A percentile compares a stretch with the other conserved stretches of the same genome.
Evolutionary conservation across 176 grass and related monocot genomes (phyloP).

Genomic region (Avena atlantica): DNA sequence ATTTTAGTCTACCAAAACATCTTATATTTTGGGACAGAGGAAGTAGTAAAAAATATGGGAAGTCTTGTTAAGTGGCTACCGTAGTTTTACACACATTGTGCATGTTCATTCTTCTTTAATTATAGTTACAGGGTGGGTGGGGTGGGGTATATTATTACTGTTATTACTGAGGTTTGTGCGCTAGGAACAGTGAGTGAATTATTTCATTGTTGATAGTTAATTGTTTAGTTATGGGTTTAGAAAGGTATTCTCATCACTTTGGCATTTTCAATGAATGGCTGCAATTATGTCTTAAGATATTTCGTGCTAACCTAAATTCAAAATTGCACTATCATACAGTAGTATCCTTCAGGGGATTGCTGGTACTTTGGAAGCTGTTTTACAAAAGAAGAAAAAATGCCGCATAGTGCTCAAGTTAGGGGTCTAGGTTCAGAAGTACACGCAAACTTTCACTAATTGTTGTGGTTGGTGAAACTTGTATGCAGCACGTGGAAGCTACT

Average conservation of each 20-base stretch:
- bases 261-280: background rate
- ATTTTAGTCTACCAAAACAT: too few species aligned
- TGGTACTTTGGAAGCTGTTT: background rate
- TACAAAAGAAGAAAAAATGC: background rate
- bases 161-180: background rate
- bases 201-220: background rate
- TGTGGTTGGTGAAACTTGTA: conserved; percentile 10
- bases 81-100: too few species aligned
- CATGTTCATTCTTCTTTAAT: too few species aligned
- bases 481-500: background rate
- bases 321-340: background rate
- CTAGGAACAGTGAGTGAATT: background rate
- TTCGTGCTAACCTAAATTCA: background rate
- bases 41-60: too few species aligned
- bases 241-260: background rate
- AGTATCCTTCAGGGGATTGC: background rate
- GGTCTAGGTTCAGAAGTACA: background rate
- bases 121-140: too few species aligned
- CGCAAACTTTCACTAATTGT: background rate
- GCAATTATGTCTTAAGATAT: background rate
- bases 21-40: too few species aligned
- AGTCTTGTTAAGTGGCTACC: too few species aligned
- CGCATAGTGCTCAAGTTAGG: background rate
- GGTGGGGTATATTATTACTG: too few species aligned
- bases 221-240: background rate